phyloP scores from a whole-genome alignment of 2,329 filamentous ascomycete genomes.

The Xylaria hypoxylon region DNA sequence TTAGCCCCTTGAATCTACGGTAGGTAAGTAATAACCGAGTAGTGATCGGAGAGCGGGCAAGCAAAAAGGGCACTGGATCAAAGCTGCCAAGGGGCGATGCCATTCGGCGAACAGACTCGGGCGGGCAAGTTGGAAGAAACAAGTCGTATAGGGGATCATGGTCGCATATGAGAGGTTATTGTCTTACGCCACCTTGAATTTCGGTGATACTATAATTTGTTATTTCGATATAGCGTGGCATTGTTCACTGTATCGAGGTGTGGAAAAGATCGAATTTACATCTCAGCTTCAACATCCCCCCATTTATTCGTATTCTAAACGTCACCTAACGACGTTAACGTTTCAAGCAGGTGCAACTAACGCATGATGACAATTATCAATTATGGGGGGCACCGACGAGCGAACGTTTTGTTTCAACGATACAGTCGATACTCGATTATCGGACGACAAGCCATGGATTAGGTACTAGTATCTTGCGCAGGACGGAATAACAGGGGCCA shows the following conservation, averaged over 20 bases:
- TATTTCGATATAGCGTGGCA: slow-evolving; percentile 15
- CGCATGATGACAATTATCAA: slow-evolving; percentile 5
- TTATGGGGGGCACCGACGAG: slow-evolving; percentile 22
- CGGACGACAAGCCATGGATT: slow-evolving; percentile 26
- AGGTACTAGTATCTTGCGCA: too few relatives aligned
- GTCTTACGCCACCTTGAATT: not conserved
- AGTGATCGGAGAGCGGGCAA: slow-evolving; percentile 28
- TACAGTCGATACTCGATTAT: slow-evolving; percentile 24
- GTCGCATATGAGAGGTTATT: slow-evolving; percentile 6
- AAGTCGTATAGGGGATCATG: not conserved
- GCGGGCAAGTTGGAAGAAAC: slow-evolving; percentile 11
- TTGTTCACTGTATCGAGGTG: slow-evolving; percentile 1
- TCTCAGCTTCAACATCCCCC: slow-evolving; percentile 1
- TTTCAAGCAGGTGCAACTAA: slow-evolving; percentile 30
- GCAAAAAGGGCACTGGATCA: slow-evolving; percentile 4
- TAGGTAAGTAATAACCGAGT: slow-evolving; percentile 16
- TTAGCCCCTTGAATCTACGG: slow-evolving; percentile 27
- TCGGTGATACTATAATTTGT: slow-evolving; percentile 3
- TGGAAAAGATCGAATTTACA: not conserved
- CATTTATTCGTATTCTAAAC: slow-evolving; percentile 30
- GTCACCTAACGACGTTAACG: not conserved
- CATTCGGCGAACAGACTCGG: slow-evolving; percentile 7
- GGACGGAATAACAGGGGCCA: slow-evolving; percentile 18
- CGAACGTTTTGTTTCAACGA: slow-evolving; percentile 30
- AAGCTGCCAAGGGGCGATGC: slow-evolving; percentile 15